phyloP scores from a whole-genome alignment of 257 asterid genomes.

The Avicennia marina region DNA sequence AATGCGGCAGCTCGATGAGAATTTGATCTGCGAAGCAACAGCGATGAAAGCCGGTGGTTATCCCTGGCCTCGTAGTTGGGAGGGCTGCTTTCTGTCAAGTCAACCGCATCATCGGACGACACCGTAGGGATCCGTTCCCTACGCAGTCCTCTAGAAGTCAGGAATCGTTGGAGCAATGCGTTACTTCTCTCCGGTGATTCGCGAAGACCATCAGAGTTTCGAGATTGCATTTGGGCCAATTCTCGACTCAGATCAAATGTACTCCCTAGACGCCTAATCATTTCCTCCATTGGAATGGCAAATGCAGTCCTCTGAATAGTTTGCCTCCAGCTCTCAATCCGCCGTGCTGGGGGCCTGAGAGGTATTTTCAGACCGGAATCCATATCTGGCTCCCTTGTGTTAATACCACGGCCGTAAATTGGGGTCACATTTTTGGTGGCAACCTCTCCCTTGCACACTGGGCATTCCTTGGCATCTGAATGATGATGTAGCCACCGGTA shows the following conservation, averaged over 20 bases:
- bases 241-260: constrained; percentile 50
- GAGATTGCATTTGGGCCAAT: constrained; percentile 41
- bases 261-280: constrained; percentile 73
- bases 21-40: constrained; percentile 56
- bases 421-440: constrained; percentile 69
- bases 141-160: constrained; percentile 73
- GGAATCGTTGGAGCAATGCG: constrained; percentile 57
- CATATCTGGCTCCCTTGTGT: constrained; percentile 31
- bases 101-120: constrained; percentile 51
- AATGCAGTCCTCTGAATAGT: constrained; percentile 63
- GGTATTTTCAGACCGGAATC: constrained; percentile 59
- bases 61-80: constrained; percentile 43
- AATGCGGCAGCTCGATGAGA: constrained; percentile 57
- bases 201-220: constrained; percentile 27
- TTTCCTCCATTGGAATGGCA: constrained; percentile 79
- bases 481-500: constrained; percentile 86
- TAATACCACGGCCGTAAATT: constrained; percentile 73
- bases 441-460: constrained; percentile 97
- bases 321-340: constrained; percentile 85
- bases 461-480: constrained; percentile 90
- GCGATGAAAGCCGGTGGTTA: constrained; percentile 45
- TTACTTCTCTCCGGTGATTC: constrained; percentile 75
- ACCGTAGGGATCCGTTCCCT: constrained; percentile 47
- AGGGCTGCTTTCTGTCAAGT: constrained; percentile 53
- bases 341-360: constrained; percentile 58